Percentiles rank a stretch among this genome's conserved stretches.
Conservation (phyloP, 2,329 filamentous ascomycete species). For the Exophiala sp. region DNA sequence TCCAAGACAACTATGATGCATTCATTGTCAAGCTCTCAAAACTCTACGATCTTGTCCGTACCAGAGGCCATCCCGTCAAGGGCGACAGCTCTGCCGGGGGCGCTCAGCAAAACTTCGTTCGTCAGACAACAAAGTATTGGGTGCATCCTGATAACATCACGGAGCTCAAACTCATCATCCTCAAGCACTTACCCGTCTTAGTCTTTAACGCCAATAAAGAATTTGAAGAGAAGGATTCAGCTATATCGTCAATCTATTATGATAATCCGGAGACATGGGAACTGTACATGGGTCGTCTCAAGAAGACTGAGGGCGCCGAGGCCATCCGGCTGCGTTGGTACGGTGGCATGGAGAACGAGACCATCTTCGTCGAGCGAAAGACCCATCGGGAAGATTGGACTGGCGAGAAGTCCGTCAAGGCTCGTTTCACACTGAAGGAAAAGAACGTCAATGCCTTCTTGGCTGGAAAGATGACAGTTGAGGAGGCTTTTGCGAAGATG, state of each 20-base stretch:
- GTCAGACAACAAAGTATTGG: conserved; percentile 99
- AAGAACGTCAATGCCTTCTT: conserved; percentile 95
- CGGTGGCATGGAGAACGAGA: conserved; percentile 90
- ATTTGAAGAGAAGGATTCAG: conserved; percentile 83
- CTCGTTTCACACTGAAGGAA: conserved; percentile 90
- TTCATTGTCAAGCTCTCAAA: conserved; percentile 93
- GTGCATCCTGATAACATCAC: conserved; percentile 98
- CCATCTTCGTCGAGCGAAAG: conserved; percentile 95
- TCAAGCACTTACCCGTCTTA: conserved; percentile 94
- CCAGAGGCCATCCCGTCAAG: conserved; percentile 84
- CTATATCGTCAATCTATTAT: conserved; percentile 98
- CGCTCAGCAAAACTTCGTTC: conserved; percentile 89
- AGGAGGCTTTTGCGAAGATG: conserved; percentile 92
- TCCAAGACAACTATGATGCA: conserved; percentile 97
- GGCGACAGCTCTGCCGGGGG: conserved; percentile 91
- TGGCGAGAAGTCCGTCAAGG: conserved; percentile 97
- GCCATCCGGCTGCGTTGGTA: conserved; percentile 97
- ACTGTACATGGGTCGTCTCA: conserved; percentile 86
- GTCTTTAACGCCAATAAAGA: conserved; percentile 98
- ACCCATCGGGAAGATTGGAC: conserved; percentile 99
- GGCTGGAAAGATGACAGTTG: conserved; percentile 76
- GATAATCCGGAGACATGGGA: conserved; percentile 95
- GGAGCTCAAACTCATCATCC: conserved; percentile 92
- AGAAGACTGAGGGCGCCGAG: conserved; percentile 97
- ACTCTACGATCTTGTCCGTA: conserved; percentile 91